phyloP scores from a whole-genome alignment of 192 early-diverging fungal genomes.

The Backusella mclennaniae region DNA sequence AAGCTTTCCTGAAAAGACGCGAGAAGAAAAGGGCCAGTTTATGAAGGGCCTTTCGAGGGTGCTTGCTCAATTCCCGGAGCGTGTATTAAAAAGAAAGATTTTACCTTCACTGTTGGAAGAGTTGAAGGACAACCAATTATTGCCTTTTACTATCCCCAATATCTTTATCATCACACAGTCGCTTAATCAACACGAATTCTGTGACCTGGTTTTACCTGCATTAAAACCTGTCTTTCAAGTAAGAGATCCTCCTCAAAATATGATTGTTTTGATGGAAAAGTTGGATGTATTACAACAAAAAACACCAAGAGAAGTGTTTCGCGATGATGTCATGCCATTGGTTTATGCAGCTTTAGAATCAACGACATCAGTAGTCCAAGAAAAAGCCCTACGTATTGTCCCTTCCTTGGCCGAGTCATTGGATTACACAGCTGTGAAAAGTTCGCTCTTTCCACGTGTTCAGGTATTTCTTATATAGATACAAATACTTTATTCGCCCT shows the following conservation, averaged over 20 bases:
- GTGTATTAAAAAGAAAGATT: conserved; percentile 71
- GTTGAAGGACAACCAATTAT: conserved; percentile 69
- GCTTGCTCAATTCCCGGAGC: conserved; percentile 68
- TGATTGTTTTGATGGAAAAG: conserved; percentile 64
- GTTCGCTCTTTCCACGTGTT: conserved; percentile 67
- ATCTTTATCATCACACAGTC: conserved; percentile 70
- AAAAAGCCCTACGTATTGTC: conserved; percentile 64
- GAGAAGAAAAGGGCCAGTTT: conserved; percentile 76
- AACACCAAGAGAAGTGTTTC: conserved; percentile 56
- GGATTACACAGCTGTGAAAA: conserved; percentile 62
- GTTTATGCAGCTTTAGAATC: conserved; percentile 66
- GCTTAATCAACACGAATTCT: conserved; percentile 61
- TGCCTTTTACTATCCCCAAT: conserved; percentile 74
- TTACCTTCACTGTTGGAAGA: conserved; percentile 68
- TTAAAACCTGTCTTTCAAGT: conserved; percentile 61
- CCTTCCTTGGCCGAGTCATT: conserved; percentile 54
- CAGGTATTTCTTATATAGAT: conserved; percentile 37
- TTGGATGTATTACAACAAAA: conserved; percentile 68
- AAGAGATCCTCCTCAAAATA: conserved; percentile 65
- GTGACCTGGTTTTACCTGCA: conserved; percentile 53
- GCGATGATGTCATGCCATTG: conserved; percentile 74
- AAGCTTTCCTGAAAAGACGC: conserved; percentile 72
- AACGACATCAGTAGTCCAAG: conserved; percentile 53
- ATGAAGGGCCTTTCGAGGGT: conserved; percentile 73
- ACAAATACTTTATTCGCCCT: too few relatives aligned